A percentile compares a stretch with the other conserved stretches of the same genome.
phyloP scores from a whole-genome alignment of 2,329 filamentous ascomycete genomes.

The Ceratocystis destructans region DNA sequence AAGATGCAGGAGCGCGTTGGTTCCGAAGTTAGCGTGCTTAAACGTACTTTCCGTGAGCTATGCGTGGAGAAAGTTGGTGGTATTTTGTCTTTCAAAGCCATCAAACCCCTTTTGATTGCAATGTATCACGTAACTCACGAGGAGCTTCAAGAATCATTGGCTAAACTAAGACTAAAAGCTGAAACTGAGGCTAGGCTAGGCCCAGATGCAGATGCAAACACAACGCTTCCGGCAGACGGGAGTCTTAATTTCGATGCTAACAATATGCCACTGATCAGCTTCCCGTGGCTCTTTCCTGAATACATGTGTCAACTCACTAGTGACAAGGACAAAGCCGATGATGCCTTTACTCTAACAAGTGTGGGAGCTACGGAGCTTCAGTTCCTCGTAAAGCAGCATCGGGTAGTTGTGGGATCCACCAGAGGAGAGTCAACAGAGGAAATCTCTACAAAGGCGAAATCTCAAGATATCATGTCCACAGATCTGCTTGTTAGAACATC shows the following conservation, averaged over 20 bases:
- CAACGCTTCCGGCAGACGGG: no score
- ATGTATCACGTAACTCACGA: constrained; percentile 76
- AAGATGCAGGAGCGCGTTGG: constrained; percentile 78
- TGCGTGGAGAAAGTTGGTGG: constrained; percentile 54
- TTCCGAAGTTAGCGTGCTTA: constrained; percentile 50
- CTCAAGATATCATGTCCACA: no score
- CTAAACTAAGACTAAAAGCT: background rate
- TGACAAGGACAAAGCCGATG: constrained; percentile 15
- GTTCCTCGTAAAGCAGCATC: background rate
- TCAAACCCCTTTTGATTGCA: constrained; percentile 65
- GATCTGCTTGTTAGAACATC: no score
- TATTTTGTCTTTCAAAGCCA: constrained; percentile 28
- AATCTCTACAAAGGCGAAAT: no score
- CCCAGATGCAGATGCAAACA: no score
- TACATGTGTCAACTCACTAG: constrained; percentile 57
- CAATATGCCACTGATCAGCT: constrained; percentile 71
- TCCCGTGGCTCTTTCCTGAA: constrained; percentile 78
- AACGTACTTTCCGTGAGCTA: constrained; percentile 50
- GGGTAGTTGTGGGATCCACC: background rate
- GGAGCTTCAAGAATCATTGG: constrained; percentile 36
- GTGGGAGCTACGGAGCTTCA: background rate
- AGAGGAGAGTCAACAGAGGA: no score
- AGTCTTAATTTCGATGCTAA: no score
- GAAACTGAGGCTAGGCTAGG: background rate
- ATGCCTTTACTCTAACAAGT: constrained; percentile 11